Evolutionary conservation across 2,329 filamentous ascomycete species (phyloP), one percentile per base, ranked within the genome.

Genomic region (Cladorrhinum sp.): DNA sequence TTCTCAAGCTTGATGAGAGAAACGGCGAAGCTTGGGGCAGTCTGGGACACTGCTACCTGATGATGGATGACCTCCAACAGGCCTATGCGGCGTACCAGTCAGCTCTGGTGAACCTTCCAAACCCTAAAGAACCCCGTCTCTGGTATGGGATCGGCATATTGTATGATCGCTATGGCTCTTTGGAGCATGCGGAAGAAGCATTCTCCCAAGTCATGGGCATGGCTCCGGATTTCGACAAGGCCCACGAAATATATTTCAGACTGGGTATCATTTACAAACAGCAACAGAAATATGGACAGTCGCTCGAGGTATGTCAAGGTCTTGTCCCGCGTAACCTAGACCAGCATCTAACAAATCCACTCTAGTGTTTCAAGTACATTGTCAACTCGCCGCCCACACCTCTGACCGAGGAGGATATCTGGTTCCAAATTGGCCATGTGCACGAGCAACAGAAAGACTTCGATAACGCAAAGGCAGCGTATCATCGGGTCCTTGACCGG

Each of bases 201-300:
- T 98, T 98, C 73, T 97, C 93, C 1, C 92, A 98, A 72, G 95
- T 99, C 64, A 98, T 99, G 95, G 89, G 92, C 68, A 98, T 99
- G 89, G 90, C 96, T 70, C 95, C 93, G 3, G 89, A 92, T 68
- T 98, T 98, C 68, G 95, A 99, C 72, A 99, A 99, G 82, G 93
- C 93, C 60, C 98, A 98, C 71, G 95, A 99, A 74, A 98, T 99
- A 57, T 99, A 98, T 75, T 99, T 99, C 77, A 87, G 95, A 25
- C 84, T 99, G 8, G 95, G 95, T n/a, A 99, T 99, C 78, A 98
- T 99, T 66, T 98, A 98, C 80, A 99, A 99, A 75, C 93, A 98
- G 71, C 95, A 98, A 73, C 89, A 93, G 64, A 98, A 98, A 74
- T 99, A 93, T 73, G 81, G 82, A 56, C 89, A 96, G 72, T 97